A percentile compares a stretch with the other conserved stretches of the same genome.
Conservation (phyloP, 2,329 filamentous ascomycete genomes). For the Aspergillus eucalypticola region DNA sequence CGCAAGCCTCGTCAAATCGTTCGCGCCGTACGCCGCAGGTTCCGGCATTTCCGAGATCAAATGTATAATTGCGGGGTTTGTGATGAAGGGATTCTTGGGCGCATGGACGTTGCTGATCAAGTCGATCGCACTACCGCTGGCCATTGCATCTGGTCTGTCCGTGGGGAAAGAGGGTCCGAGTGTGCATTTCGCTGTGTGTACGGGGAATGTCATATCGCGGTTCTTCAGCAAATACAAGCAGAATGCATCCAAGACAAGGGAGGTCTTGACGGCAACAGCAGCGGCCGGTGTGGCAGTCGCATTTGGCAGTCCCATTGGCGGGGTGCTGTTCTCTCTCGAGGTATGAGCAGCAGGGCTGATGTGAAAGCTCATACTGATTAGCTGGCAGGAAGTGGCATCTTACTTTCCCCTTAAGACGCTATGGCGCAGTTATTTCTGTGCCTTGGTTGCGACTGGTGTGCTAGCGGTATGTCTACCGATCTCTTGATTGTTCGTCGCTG, state of each 20-base stretch:
- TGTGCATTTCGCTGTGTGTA: conserved; percentile 98
- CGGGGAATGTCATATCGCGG: conserved; percentile 91
- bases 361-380: conserved; percentile 18
- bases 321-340: conserved; percentile 92
- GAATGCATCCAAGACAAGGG: conserved; percentile 90
- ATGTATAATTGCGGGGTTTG: conserved; percentile 96
- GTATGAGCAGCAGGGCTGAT: conserved; percentile 29
- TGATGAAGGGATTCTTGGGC: conserved; percentile 97
- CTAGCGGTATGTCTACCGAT: conserved; percentile 59
- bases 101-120: conserved; percentile 93
- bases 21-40: conserved; percentile 92
- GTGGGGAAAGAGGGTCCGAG: conserved; percentile 97
- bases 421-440: conserved; percentile 98
- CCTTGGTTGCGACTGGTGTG: conserved; percentile 88
- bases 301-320: conserved; percentile 95
- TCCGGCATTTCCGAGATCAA: conserved; percentile 99
- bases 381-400: conserved; percentile 77
- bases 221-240: conserved; percentile 89
- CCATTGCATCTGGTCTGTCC: conserved; percentile 89
- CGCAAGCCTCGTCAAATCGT: conserved; percentile 81
- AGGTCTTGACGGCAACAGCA: conserved; percentile 91
- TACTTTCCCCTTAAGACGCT: conserved; percentile 96
- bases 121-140: conserved; percentile 82
- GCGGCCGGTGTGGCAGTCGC: conserved; percentile 94
- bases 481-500: neutral